phyloP scores from a whole-genome alignment of 495 filamentous ascomycete species.

The Aspergillus leporis region DNA sequence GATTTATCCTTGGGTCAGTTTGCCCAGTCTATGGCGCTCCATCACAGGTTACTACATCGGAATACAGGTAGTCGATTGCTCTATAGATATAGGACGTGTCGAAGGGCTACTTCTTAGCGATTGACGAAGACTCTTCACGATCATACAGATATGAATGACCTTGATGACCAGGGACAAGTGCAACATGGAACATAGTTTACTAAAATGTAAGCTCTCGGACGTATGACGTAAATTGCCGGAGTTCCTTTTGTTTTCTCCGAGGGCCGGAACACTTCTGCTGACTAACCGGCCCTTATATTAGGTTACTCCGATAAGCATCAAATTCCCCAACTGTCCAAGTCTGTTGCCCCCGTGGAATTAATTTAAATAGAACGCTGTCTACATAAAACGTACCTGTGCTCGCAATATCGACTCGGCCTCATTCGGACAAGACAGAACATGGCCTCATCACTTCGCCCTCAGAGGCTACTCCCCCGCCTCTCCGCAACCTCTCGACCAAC shows the following conservation, averaged over 20 bases:
- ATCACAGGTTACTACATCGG: neutral
- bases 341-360: neutral
- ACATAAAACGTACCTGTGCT: neutral
- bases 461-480: conserved; percentile 20
- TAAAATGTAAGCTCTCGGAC: neutral
- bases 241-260: neutral
- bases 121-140: neutral
- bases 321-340: neutral
- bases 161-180: neutral
- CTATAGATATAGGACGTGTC: neutral
- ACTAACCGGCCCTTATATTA: conserved; percentile 11
- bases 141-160: neutral
- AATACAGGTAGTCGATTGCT: neutral
- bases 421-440: neutral
- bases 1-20: neutral
- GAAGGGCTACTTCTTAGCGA: neutral
- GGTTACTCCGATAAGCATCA: neutral
- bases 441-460: conserved; percentile 18
- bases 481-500: conserved; percentile 2
- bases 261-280: neutral
- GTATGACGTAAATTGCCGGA: conserved; percentile 5
- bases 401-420: neutral
- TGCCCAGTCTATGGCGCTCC: neutral
- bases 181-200: neutral
- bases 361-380: neutral